phyloP scores from a whole-genome alignment of 148 eudicot species.

The Rhododendron williamsianum region DNA sequence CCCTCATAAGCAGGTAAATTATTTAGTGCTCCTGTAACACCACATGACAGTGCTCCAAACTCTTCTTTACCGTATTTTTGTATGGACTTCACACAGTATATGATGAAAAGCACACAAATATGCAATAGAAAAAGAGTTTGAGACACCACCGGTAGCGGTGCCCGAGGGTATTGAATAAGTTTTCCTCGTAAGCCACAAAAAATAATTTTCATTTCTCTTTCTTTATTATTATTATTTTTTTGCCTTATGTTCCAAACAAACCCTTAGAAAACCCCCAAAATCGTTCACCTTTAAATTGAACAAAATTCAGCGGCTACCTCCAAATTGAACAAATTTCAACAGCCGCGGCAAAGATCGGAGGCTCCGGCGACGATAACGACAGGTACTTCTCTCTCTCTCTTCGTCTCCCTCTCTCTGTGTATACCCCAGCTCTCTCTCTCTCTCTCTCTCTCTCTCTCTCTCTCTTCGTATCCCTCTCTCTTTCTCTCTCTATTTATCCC shows the following conservation, averaged over 20 bases:
- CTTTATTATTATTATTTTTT: no score
- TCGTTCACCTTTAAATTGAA: background rate
- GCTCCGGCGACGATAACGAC: background rate
- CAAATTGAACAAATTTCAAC: background rate
- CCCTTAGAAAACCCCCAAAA: background rate
- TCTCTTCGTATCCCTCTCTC: background rate
- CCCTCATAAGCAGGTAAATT: no score
- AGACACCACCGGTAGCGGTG: no score
- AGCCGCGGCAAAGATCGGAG: background rate
- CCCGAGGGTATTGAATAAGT: no score
- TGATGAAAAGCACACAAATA: no score
- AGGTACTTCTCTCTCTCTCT: background rate
- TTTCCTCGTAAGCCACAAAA: no score
- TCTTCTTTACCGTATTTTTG: no score
- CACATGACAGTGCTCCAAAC: no score
- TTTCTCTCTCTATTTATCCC: background rate
- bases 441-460: background rate
- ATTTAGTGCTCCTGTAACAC: no score
- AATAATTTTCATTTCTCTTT: no score
- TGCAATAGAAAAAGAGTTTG: no score
- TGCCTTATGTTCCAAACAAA: background rate
- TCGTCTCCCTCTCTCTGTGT: background rate
- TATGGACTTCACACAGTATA: no score
- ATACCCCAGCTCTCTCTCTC: background rate
- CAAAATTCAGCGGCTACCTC: background rate